Conservation (phyloP, 495 filamentous ascomycete genomes). For the Aspergillus conjunctus region DNA sequence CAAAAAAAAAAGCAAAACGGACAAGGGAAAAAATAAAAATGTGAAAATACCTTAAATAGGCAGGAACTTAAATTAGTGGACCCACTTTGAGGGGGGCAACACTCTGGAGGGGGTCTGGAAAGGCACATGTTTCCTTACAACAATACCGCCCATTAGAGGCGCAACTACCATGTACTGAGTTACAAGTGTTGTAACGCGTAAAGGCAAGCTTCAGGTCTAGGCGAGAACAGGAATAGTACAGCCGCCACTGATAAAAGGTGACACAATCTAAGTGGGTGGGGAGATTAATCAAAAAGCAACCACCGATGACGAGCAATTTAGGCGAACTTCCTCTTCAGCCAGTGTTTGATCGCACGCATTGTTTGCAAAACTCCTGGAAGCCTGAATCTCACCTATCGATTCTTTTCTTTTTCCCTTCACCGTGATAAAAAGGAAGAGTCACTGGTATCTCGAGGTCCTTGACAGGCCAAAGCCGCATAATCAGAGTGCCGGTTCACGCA, state of each 20-base stretch:
- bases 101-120: background rate
- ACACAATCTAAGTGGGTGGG: constrained; percentile 17
- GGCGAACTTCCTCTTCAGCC: background rate
- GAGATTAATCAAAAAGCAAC: constrained; percentile 3
- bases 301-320: constrained; percentile 1
- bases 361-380: background rate
- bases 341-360: background rate
- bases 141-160: background rate
- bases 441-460: too few species aligned
- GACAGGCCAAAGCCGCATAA: too few species aligned
- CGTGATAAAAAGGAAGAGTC: background rate
- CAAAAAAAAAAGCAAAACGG: constrained; percentile 2
- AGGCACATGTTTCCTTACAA: constrained; percentile 15
- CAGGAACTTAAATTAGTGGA: constrained; percentile 9
- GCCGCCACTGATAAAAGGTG: background rate
- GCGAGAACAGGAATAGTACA: background rate
- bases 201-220: constrained; percentile 15
- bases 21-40: constrained; percentile 4
- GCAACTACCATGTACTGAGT: background rate
- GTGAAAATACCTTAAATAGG: constrained; percentile 8
- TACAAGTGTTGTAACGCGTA: background rate
- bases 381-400: background rate
- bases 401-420: background rate
- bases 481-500: too few species aligned
- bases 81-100: constrained; percentile 2